These are phyloP conservation scores for Collariella sp. DNA, from an alignment of 495 filamentous ascomycete species.

Conservation along the genomic window DNA sequence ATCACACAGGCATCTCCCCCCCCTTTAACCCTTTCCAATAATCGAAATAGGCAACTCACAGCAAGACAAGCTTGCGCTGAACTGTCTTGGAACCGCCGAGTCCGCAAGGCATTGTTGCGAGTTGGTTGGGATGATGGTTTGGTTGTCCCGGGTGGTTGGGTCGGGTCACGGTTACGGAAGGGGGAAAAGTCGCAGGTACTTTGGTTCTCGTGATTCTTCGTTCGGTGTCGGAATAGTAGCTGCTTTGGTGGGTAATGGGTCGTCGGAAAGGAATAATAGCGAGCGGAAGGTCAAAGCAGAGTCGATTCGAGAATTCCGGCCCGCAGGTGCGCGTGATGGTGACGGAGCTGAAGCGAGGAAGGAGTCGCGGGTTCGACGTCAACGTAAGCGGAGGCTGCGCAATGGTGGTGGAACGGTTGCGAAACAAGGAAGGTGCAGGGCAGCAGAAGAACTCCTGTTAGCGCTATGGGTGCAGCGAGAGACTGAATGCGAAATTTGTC, in stretches of 20 bases:
- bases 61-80: conserved; percentile 92
- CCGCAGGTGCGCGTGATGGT: neutral
- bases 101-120: conserved; percentile 47
- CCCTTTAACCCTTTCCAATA: neutral
- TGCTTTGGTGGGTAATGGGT: too few relatives aligned
- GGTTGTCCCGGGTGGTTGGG: neutral
- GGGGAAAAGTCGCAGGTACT: too few relatives aligned
- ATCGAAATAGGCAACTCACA: conserved; percentile 58
- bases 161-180: neutral
- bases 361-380: neutral
- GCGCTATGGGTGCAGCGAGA: neutral
- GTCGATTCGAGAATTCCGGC: too few relatives aligned
- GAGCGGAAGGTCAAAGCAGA: too few relatives aligned
- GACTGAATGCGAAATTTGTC: neutral
- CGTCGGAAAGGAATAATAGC: too few relatives aligned
- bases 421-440: neutral
- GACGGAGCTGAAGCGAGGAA: neutral
- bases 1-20: conserved; percentile 3
- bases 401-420: too few relatives aligned
- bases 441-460: too few relatives aligned
- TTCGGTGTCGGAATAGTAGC: too few relatives aligned
- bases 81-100: conserved; percentile 65
- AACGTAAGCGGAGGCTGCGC: too few relatives aligned
- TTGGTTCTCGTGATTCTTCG: too few relatives aligned
- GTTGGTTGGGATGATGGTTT: neutral